Evolutionary conservation across 345 rosid genomes (phyloP), one percentile per base, ranked within the genome.

Genomic region (Nephelium lappaceum): DNA sequence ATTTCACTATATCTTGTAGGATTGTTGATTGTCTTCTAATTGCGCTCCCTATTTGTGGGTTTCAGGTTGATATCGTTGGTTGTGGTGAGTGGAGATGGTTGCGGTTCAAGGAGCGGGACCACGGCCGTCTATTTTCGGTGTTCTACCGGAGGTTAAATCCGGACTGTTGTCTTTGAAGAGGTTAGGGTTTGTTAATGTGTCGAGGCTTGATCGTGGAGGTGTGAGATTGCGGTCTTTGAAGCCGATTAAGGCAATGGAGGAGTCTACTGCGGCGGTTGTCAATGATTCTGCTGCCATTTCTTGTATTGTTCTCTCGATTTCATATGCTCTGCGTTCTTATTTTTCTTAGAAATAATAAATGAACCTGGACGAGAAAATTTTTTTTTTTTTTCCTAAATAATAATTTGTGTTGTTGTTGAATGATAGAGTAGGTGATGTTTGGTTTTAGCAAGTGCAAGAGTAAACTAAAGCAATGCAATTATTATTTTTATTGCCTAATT

Each of bases 221-320:
- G 73, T 70, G 77, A 83, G 86, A 78, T 65, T 71, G 74, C 77
- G 81, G 70, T 74, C 68, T 62, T 66, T 77, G 82, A 71, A 73
- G 76, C 83, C 87, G 63, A 77, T 90, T 68, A 70, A 69, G 83
- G 93, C 93, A 24, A 79, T 67, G 76, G 87, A 88, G 43, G 88
- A 91, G 41, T 66, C 92, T 16, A 72, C 80, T 43, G 65, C 83
- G 15, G 75, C 87, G 64, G 49, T 9, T 49, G 67, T 76, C 41
- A 78, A 76, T 71, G 81, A 72, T 83, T 67, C 67, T 72, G 72
- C 68, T 38, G 86, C 72, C 43, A 42, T 77, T 55, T 79, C 91
- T 68, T 88, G 91, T 85, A 72, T 24, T 41, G 10, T 71, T 42
- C 41, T 58, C 23, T 71, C 39, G 8, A 11, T 39, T 10, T 73